Evolutionary conservation across 2,329 filamentous ascomycete species (phyloP).

Genomic region (Penicillium brasilianum): DNA sequence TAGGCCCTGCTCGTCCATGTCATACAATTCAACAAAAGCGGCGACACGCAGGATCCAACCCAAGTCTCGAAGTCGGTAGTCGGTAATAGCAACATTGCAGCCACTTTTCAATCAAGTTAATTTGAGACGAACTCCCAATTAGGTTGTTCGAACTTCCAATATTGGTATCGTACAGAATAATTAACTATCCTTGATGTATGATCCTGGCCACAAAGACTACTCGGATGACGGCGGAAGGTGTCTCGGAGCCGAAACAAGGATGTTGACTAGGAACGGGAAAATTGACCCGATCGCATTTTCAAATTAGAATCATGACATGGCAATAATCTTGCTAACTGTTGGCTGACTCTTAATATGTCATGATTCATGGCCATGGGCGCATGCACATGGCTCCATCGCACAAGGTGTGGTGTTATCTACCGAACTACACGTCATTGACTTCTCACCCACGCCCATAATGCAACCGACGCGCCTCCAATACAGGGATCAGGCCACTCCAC

Average conservation of each 20-base stretch:
- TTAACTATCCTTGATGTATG: neutral
- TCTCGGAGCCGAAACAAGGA: neutral
- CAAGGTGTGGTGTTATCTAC: neutral
- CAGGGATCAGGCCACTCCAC: slow-evolving; percentile 10
- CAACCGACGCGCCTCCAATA: neutral
- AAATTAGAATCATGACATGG: neutral
- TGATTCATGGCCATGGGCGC: slow-evolving; percentile 15
- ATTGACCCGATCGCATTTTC: neutral
- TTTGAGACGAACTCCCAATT: neutral
- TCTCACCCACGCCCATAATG: slow-evolving; percentile 1
- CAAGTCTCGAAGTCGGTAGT: neutral
- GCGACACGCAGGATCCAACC: neutral
- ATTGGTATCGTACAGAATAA: neutral
- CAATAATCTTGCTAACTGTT: neutral
- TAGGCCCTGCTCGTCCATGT: neutral
- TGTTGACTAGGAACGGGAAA: neutral
- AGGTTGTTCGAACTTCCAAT: neutral
- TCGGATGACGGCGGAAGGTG: neutral
- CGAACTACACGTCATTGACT: slow-evolving; percentile 23
- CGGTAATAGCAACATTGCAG: neutral
- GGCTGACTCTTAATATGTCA: slow-evolving; percentile 1
- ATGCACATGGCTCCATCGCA: neutral
- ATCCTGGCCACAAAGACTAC: neutral
- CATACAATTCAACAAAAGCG: neutral
- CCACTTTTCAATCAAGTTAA: neutral